Conservation (phyloP, 352 stramenopile species). For the Phytophthora syringae region DNA sequence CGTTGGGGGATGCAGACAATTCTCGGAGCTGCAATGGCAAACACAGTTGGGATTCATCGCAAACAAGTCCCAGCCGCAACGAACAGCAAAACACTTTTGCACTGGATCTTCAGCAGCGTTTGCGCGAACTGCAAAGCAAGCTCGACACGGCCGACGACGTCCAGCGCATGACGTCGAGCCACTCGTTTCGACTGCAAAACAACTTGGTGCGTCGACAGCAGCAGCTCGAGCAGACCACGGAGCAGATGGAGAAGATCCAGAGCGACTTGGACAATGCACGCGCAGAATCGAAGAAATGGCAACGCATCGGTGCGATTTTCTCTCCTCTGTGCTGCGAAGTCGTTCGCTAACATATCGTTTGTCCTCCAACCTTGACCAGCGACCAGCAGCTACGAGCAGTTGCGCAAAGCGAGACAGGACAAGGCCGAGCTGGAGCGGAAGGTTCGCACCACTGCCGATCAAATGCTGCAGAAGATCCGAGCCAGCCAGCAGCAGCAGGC, state of each 20-base stretch:
- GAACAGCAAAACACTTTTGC: neutral
- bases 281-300: slow-evolving; percentile 35
- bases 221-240: slow-evolving; percentile 28
- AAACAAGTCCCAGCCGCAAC: neutral
- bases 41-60: neutral
- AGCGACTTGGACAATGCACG: slow-evolving; percentile 30
- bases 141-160: slow-evolving; percentile 24
- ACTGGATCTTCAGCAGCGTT: slow-evolving; percentile 16
- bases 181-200: slow-evolving; percentile 42
- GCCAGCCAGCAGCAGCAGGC: neutral
- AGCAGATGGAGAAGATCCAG: slow-evolving; percentile 27
- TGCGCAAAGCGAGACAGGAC: slow-evolving; percentile 7
- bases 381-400: slow-evolving; percentile 23
- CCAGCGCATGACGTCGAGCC: slow-evolving; percentile 40
- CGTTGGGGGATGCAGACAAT: neutral
- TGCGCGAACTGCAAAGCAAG: slow-evolving; percentile 34
- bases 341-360: slow-evolving; percentile 21
- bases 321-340: slow-evolving; percentile 2
- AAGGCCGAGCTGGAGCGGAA: slow-evolving; percentile 13
- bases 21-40: neutral
- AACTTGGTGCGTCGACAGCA: slow-evolving; percentile 32
- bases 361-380: slow-evolving; percentile 12
- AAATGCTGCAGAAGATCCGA: slow-evolving; percentile 27
- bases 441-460: slow-evolving; percentile 7
- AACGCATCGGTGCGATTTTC: slow-evolving; percentile 43